Evolutionary conservation across 352 stramenopile genomes (phyloP), one percentile per base, ranked within the genome.

Genomic region (Thalassiosira allenii): DNA sequence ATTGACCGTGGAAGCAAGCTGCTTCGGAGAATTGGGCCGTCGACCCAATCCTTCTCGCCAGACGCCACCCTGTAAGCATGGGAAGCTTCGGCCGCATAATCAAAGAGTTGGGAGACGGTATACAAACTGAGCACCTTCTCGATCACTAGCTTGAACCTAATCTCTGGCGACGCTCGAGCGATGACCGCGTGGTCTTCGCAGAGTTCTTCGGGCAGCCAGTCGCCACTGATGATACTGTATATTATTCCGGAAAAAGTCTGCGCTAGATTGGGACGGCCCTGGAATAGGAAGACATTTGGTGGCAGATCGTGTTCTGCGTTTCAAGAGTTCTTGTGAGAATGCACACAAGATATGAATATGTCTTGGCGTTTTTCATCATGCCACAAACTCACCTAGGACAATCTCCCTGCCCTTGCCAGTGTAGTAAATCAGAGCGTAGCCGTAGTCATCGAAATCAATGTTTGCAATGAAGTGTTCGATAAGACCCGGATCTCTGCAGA

Each of bases 351-450:
- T n/a, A n/a, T n/a, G n/a, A n/a, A n/a, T n/a, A n/a, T n/a, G n/a
- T n/a, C n/a, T n/a, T n/a, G n/a, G n/a, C n/a, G n/a, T n/a, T n/a
- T 54, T 4, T 25, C 6, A 54, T 25, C 4, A 22, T 9, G 37
- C 37, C 6, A 54, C 23, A 22, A 5, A 54, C 44, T 54, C 44
- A 54, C 44, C 47, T 14, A 71, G 33, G 12, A 30, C 41, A 41
- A 40, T 23, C 17, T n/a, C n/a, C n/a, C n/a, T n/a, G n/a, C n/a
- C n/a, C n/a, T 63, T 75, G 14, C 75, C 79, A 34, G 79, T 86
- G 67, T 86, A 86, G 59, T 83, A 86, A 58, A 86, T 80, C 1
- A 86, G 43, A 3, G 27, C 52, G 33, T 74, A 79, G 12, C 67
- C 72, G 74, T 80, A 64, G 4, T 34, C 29, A 22, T 49, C 34